Conservation (phyloP, 1,284 basidiomycete genomes). For the Pterula multifida region DNA sequence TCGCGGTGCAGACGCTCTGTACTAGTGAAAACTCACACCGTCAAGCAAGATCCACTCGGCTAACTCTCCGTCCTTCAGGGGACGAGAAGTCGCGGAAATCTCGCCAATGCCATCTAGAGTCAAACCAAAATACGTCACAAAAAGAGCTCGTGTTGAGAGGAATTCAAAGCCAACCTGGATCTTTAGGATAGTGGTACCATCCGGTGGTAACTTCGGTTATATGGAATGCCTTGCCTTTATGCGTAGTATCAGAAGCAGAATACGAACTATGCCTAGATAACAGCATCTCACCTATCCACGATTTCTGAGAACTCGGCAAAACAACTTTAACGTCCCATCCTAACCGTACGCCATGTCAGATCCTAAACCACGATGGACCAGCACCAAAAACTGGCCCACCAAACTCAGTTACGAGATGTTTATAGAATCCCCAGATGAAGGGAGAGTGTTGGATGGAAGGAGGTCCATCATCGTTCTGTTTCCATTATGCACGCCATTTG, state of each 20-base stretch:
- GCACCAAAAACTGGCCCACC: no score
- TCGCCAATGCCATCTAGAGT: conserved; percentile 73
- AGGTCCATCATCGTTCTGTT: conserved; percentile 85
- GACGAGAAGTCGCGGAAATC: conserved; percentile 44
- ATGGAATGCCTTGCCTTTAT: conserved; percentile 74
- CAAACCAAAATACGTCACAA: conserved; percentile 8
- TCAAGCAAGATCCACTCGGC: conserved; percentile 16
- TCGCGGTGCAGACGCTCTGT: no score
- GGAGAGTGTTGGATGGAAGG: conserved; percentile 63
- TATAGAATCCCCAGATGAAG: conserved; percentile 73
- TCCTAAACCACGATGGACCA: no score
- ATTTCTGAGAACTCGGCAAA: conserved; percentile 79
- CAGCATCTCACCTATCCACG: conserved; percentile 69
- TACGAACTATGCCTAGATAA: conserved; percentile 4
- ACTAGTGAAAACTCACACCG: background rate
- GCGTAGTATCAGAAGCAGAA: conserved; percentile 4
- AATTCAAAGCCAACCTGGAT: conserved; percentile 27
- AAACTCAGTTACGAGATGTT: conserved; percentile 48
- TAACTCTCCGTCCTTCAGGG: conserved; percentile 62
- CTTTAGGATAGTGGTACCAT: conserved; percentile 71
- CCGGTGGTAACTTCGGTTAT: conserved; percentile 72
- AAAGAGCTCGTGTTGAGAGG: background rate
- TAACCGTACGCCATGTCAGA: no score
- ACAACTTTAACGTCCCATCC: conserved; percentile 87
- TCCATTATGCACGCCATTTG: no score